Percentiles rank a stretch among this genome's conserved stretches.
Evolutionary conservation across 495 filamentous ascomycete species (phyloP).

Genomic region (Letharia lupina): DNA sequence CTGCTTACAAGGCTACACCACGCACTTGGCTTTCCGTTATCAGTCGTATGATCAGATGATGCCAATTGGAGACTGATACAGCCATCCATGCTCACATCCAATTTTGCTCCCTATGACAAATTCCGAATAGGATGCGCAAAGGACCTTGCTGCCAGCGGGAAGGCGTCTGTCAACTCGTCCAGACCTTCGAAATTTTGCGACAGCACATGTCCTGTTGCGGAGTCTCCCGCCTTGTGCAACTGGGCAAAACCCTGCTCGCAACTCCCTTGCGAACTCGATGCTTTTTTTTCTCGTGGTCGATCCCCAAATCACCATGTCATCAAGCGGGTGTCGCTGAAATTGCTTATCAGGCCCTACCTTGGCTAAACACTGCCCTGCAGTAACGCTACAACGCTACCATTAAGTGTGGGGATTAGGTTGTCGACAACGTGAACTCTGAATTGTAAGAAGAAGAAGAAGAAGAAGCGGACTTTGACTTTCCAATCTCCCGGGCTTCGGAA

Average conservation of each 20-base stretch:
- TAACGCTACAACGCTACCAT: not conserved
- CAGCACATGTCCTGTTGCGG: not conserved
- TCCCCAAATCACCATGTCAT: not conserved
- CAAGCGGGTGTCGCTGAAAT: not conserved
- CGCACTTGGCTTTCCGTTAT: not conserved
- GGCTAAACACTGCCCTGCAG: not conserved
- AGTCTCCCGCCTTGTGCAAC: slow-evolving; percentile 3
- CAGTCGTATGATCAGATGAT: not conserved
- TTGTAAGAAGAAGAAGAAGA: not conserved
- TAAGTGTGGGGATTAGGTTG: slow-evolving; percentile 14
- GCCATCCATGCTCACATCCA: not conserved
- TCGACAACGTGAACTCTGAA: not conserved
- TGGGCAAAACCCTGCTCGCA: slow-evolving; percentile 1
- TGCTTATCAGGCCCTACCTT: not conserved
- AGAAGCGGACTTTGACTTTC: not conserved
- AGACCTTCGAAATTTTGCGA: not conserved
- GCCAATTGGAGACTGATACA: not conserved
- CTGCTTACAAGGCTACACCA: not conserved
- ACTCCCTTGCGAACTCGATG: not conserved
- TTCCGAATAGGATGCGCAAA: not conserved
- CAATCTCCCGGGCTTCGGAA: not conserved
- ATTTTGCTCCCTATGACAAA: not conserved
- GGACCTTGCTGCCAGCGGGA: not conserved
- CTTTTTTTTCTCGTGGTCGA: not conserved
- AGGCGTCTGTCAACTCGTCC: not conserved